Conservation (phyloP, 352 stramenopile genomes). For the Globisporangium nunn region DNA sequence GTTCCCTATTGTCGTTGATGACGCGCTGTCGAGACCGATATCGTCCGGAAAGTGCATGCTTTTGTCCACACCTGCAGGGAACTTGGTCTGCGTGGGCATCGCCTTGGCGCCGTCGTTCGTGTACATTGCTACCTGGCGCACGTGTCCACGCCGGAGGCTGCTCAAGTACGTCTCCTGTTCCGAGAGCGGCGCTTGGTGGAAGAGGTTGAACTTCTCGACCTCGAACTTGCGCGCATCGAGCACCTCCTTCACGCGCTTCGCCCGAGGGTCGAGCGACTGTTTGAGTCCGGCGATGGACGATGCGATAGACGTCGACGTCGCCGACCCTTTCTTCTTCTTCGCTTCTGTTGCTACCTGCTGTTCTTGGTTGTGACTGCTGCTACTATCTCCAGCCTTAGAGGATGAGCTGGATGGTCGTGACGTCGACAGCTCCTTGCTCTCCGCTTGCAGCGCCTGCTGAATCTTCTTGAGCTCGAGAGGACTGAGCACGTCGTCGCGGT, state of each 20-base stretch:
- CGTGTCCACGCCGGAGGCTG: slow-evolving; percentile 35
- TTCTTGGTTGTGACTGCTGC: neutral
- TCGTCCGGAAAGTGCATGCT: slow-evolving; percentile 73
- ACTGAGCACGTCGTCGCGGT: slow-evolving; percentile 9
- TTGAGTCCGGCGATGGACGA: slow-evolving; percentile 73
- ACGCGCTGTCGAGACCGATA: slow-evolving; percentile 45
- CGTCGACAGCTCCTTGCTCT: slow-evolving; percentile 42
- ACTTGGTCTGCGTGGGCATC: slow-evolving; percentile 45
- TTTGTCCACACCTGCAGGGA: slow-evolving; percentile 27
- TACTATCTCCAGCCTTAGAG: slow-evolving; percentile 4
- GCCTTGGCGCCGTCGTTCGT: slow-evolving; percentile 52
- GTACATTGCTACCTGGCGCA: slow-evolving; percentile 50
- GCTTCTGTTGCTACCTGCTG: slow-evolving; percentile 9
- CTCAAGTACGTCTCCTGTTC: slow-evolving; percentile 52
- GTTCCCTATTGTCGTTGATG: neutral
- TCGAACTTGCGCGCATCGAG: slow-evolving; percentile 57
- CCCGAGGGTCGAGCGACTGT: slow-evolving; percentile 56
- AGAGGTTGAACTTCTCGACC: slow-evolving; percentile 60
- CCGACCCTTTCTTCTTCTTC: slow-evolving; percentile 5
- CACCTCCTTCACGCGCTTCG: slow-evolving; percentile 52
- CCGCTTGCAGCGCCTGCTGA: slow-evolving; percentile 50
- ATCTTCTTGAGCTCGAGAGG: slow-evolving; percentile 43
- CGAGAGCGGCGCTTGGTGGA: slow-evolving; percentile 48
- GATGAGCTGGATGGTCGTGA: slow-evolving; percentile 23
- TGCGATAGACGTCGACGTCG: slow-evolving; percentile 23